phyloP scores from a whole-genome alignment of 192 early-diverging fungal species.

The Linderina pennispora region DNA sequence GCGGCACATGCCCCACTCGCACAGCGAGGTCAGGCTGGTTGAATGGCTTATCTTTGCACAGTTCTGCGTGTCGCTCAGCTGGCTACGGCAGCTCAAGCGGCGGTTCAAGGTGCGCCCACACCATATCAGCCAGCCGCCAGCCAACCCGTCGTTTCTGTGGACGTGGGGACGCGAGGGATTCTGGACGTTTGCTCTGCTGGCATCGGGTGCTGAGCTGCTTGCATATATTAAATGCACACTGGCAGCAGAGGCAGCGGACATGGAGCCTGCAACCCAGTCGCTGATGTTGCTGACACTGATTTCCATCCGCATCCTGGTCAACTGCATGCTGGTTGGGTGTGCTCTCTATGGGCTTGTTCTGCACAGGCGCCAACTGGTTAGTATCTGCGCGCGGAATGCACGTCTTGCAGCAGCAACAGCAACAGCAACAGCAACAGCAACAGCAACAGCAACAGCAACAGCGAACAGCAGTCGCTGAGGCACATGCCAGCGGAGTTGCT shows the following conservation, averaged over 20 bases:
- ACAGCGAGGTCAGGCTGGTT: constrained; percentile 6
- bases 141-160: too few species aligned
- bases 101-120: too few species aligned
- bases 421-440: too few species aligned
- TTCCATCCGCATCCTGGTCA: constrained; percentile 29
- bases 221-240: constrained; percentile 32
- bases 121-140: too few species aligned
- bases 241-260: not conserved
- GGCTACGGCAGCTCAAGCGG: constrained; percentile 26
- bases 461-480: too few species aligned
- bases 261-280: constrained; percentile 14
- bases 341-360: constrained; percentile 16
- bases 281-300: constrained; percentile 41
- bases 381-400: too few species aligned
- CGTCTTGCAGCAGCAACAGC: too few species aligned
- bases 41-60: constrained; percentile 34
- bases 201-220: constrained; percentile 30
- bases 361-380: constrained; percentile 1
- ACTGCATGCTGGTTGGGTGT: constrained; percentile 14
- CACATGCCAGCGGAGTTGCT: too few species aligned
- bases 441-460: too few species aligned
- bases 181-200: constrained; percentile 33
- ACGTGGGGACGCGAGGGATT: constrained; percentile 23
- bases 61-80: constrained; percentile 21
- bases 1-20: too few species aligned